phyloP scores from a whole-genome alignment of 2,329 filamentous ascomycete species.

The Samsoniella hepiali region DNA sequence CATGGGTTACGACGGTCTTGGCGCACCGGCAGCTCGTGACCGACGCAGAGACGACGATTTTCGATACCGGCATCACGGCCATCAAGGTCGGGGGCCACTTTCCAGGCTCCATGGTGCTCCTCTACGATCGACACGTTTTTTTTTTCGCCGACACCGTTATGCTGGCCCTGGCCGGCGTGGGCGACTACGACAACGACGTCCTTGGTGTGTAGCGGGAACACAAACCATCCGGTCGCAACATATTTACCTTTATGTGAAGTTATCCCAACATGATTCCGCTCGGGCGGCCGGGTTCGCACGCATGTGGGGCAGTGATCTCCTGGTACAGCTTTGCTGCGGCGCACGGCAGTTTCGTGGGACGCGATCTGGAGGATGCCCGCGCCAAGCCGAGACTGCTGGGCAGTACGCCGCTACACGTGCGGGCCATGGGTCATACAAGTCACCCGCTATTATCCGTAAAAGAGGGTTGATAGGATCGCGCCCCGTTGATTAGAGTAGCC shows the following conservation, averaged over 20 bases:
- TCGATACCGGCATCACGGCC: slow-evolving; percentile 50
- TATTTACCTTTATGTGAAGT: slow-evolving; percentile 73
- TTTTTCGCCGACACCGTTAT: slow-evolving; percentile 76
- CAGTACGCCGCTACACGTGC: slow-evolving; percentile 72
- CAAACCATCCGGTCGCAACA: slow-evolving; percentile 45
- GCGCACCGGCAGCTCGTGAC: slow-evolving; percentile 45
- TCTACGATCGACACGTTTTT: slow-evolving; percentile 52
- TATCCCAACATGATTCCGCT: slow-evolving; percentile 74
- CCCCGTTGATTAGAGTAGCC: too few species aligned
- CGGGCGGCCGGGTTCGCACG: slow-evolving; percentile 54
- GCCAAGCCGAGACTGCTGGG: slow-evolving; percentile 66
- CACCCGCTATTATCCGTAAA: slow-evolving; percentile 37
- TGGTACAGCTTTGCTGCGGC: slow-evolving; percentile 61
- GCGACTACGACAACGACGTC: slow-evolving; percentile 41
- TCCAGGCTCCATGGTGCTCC: slow-evolving; percentile 65
- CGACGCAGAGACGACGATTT: slow-evolving; percentile 39
- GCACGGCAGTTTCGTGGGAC: slow-evolving; percentile 63
- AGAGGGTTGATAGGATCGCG: not conserved
- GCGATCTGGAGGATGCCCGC: slow-evolving; percentile 55
- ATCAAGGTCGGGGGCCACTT: slow-evolving; percentile 78
- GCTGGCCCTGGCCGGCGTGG: slow-evolving; percentile 59
- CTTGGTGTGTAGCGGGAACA: slow-evolving; percentile 21
- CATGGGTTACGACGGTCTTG: slow-evolving; percentile 56
- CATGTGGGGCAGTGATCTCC: slow-evolving; percentile 67
- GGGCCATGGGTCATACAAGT: slow-evolving; percentile 44